These are phyloP conservation scores for Talaromyces rugulosus DNA, from an alignment of 2,329 filamentous ascomycete genomes.

Conservation along the genomic window DNA sequence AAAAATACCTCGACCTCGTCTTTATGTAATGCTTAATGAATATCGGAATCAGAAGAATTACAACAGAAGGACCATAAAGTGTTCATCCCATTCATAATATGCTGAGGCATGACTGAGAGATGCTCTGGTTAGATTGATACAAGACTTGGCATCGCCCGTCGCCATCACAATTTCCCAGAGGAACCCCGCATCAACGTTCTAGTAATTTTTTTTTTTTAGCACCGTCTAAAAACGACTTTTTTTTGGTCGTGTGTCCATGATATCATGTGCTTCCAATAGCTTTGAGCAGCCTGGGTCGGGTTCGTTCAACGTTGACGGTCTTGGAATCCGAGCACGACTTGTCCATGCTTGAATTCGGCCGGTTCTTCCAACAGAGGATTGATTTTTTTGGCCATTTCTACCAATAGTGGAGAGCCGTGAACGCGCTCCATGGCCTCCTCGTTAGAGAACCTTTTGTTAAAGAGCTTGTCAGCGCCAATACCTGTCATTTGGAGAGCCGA, in stretches of 20 bases:
- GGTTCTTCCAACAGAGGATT: background rate
- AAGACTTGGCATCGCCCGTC: background rate
- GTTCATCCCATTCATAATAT: background rate
- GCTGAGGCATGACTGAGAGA: background rate
- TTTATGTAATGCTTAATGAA: background rate
- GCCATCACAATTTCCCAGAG: background rate
- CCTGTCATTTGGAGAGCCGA: background rate
- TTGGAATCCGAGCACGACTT: conserved; percentile 32
- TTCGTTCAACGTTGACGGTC: conserved; percentile 32
- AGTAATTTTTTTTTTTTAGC: background rate
- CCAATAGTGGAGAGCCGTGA: background rate
- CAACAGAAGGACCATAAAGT: background rate
- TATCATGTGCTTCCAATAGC: background rate
- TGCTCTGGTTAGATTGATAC: background rate
- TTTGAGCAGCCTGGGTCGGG: background rate
- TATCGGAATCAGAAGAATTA: rapidly evolving
- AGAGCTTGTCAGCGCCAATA: background rate
- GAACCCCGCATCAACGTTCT: background rate
- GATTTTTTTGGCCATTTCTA: background rate
- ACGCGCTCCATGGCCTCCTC: background rate
- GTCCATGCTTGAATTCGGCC: background rate
- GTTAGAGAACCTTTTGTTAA: background rate
- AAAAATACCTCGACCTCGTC: background rate
- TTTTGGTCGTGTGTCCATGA: background rate
- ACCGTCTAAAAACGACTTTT: background rate